Evolutionary conservation across 108 stramenopile genomes (phyloP), one percentile per base, ranked within the genome.

Genomic region (Nitzschia sp.): DNA sequence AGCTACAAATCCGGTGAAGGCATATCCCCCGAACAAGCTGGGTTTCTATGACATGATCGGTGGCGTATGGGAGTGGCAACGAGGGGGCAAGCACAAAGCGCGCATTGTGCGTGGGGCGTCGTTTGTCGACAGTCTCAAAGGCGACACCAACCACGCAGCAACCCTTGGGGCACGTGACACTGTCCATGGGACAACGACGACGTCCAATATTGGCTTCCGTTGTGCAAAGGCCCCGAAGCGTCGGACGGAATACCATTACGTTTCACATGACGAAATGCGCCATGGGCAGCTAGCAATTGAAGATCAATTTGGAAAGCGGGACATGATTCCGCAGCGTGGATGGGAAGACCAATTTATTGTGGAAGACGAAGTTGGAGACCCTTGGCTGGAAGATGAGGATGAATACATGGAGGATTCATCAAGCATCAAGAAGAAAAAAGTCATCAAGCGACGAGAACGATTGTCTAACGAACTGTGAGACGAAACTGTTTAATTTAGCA

Each of bases 1-100:
- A 49, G 94, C 86, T 23, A 89, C 88, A 21, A 89, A 82, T 60
- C 93, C 96, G 17, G 92, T 95, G n/a, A 82, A 79, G 45, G 66
- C 64, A 18, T 97, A 85, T 68, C 82, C 84, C 46, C 92, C 96
- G 2, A 97, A 97, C 80, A 66, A 42, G 0, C 71, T 86, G 55
- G 96, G 96, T 8, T 70, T 97, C n/a, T 89, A 95, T 68, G 91
- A 95, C 65, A 87, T 94, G 83, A 87, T 89, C 15, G 96, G 96
- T 15, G 95, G 95, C 66, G 96, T 95, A 8, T 97, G 96, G 96
- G 96, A 95, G 59, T 97, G 96, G 96, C 79, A 83, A 75, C 75
- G 90, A 31, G 96, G 96, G 9, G 96, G 94, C 27, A 93, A 89
- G 34, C 88, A 93, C 76, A 92, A 93, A 68, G 64, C 78, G 9